Evolutionary conservation across 805 yeast genomes (phyloP).

Genomic region (Kockiozyma suomiensis): DNA sequence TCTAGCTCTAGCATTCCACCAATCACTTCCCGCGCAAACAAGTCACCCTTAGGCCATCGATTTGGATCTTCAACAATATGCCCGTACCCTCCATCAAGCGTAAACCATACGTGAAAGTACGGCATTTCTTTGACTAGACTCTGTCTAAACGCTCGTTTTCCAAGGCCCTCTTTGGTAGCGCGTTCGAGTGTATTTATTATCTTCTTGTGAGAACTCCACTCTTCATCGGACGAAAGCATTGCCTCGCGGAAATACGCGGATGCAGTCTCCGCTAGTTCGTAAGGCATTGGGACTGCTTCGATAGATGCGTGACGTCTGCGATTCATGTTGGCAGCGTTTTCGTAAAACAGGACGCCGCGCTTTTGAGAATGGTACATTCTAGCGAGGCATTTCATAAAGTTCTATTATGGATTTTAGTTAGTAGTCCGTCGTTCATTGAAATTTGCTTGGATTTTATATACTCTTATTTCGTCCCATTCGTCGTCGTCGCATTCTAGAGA

Average conservation of each 20-base stretch:
- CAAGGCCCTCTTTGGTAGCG: constrained; percentile 34
- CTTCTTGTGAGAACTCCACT: constrained; percentile 46
- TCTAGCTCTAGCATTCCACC: constrained; percentile 52
- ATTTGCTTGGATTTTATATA: neutral
- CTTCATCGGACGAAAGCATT: constrained; percentile 45
- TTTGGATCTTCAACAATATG: constrained; percentile 51
- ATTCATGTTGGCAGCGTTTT: constrained; percentile 44
- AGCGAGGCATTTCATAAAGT: constrained; percentile 49
- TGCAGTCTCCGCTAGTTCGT: constrained; percentile 40
- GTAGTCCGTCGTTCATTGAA: neutral
- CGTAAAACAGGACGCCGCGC: constrained; percentile 51
- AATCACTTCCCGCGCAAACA: constrained; percentile 50
- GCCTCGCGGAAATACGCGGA: constrained; percentile 51
- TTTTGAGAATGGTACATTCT: constrained; percentile 46
- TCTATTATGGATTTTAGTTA: constrained; percentile 12
- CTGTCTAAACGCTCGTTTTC: constrained; percentile 40
- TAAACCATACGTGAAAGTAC: constrained; percentile 55
- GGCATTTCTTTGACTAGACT: constrained; percentile 53
- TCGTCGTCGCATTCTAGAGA: constrained; percentile 49
- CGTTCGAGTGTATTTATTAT: constrained; percentile 46
- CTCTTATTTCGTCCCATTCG: constrained; percentile 49
- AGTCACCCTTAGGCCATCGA: constrained; percentile 52
- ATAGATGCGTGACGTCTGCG: constrained; percentile 47
- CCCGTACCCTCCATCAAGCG: constrained; percentile 52
- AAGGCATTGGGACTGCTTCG: constrained; percentile 50